Conservation (phyloP, 1,284 basidiomycete genomes). For the Trichosporon coremiiforme region DNA sequence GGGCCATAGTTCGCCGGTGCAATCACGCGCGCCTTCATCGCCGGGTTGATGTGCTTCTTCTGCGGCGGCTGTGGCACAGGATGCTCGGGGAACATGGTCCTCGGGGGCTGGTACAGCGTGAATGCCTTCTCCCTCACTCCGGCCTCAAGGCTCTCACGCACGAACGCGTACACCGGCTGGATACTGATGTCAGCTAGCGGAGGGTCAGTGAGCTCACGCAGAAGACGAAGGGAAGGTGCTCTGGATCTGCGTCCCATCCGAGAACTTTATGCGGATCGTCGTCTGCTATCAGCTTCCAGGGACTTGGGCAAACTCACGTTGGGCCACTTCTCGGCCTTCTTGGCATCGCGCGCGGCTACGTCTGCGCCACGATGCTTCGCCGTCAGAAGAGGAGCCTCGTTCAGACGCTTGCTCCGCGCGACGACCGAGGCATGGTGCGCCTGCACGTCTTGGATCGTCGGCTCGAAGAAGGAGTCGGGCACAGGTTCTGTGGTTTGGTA, state of each 20-base stretch:
- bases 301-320: conserved; percentile 48
- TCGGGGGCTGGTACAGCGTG: conserved; percentile 55
- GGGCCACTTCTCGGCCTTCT: conserved; percentile 53
- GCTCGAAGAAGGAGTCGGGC: conserved; percentile 49
- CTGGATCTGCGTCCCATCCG: conserved; percentile 54
- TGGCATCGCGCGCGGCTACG: conserved; percentile 38
- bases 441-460: conserved; percentile 49
- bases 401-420: conserved; percentile 43
- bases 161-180: conserved; percentile 55
- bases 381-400: conserved; percentile 51
- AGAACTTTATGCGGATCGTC: conserved; percentile 54
- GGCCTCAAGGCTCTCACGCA: conserved; percentile 44
- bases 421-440: conserved; percentile 44
- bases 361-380: conserved; percentile 50
- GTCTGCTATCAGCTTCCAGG: conserved; percentile 41
- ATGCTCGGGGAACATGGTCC: conserved; percentile 50
- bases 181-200: conserved; percentile 40
- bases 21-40: conserved; percentile 39
- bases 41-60: conserved; percentile 32
- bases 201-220: conserved; percentile 44
- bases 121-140: conserved; percentile 41
- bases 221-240: conserved; percentile 49
- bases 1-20: conserved; percentile 46
- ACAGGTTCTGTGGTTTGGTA: not conserved
- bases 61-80: conserved; percentile 33